phyloP scores from a whole-genome alignment of 1,284 basidiomycete species.

The Coniferiporia weirii region DNA sequence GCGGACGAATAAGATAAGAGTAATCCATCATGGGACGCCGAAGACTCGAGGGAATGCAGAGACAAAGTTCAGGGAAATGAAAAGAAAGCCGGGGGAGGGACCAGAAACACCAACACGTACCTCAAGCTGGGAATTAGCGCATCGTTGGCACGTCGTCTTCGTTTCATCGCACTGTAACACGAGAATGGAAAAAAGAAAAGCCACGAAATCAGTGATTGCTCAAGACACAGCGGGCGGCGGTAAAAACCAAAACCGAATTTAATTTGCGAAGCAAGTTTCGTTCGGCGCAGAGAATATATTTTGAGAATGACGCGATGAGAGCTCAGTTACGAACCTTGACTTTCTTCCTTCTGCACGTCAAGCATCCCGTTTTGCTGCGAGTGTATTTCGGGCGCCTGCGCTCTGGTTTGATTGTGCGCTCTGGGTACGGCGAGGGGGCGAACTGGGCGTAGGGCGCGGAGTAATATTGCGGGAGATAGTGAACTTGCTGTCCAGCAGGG shows the following conservation, averaged over 20 bases:
- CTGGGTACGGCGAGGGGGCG: slow-evolving; percentile 12
- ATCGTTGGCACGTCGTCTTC: slow-evolving; percentile 27
- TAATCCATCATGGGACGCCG: not conserved
- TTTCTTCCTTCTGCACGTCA: slow-evolving; percentile 29
- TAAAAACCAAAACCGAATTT: not conserved
- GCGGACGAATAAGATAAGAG: not conserved
- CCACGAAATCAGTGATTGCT: too few relatives aligned
- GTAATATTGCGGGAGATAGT: slow-evolving; percentile 16
- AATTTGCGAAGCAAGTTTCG: not conserved
- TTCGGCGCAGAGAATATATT: slow-evolving; percentile 2
- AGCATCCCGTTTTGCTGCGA: slow-evolving; percentile 29
- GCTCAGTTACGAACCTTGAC: slow-evolving; percentile 26
- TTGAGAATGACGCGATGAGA: slow-evolving; percentile 4
- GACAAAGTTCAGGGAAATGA: not conserved
- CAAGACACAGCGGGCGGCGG: too few relatives aligned
- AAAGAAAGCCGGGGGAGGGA: not conserved
- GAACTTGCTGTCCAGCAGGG: slow-evolving; percentile 7
- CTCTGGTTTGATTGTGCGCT: slow-evolving; percentile 16
- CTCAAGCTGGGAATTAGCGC: slow-evolving; percentile 28
- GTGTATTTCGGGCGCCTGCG: slow-evolving; percentile 30
- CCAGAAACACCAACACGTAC: slow-evolving; percentile 18
- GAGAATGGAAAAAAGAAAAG: not conserved
- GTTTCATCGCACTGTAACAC: slow-evolving; percentile 27
- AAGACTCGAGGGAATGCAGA: not conserved
- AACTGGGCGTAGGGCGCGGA: slow-evolving; percentile 11